Base-by-base conservation (phyloP, 768 basidiomycete genomes). In the Boletus reticulatus region DNA sequence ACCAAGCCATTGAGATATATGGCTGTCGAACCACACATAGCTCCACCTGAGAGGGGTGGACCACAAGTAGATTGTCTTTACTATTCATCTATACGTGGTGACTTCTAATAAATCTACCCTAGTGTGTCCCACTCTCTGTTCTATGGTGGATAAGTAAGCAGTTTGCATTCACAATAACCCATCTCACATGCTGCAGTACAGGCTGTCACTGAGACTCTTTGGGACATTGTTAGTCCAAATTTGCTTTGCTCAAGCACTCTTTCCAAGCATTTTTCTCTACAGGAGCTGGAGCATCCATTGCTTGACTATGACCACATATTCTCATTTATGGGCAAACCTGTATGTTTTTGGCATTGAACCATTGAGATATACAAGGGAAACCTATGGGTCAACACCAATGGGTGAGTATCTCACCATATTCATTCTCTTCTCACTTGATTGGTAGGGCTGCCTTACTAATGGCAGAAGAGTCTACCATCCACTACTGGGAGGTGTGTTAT, bases 331-430 rank as follows among this genome's bases (percentile, higher is more conserved):
- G 94, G 93, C 34, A 94, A 98, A 5, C 96, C 96, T 0, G 94
- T 94, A 0, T 99, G 96, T 62, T 80, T 98, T 7, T 99, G 96
- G 96, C 80, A 94, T 27, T 78, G 96, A 46, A 99, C 96, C 2
- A 96, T 96, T 34, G 95, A 98, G 75, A 98, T 98, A 59, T 98
- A 98, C 79, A 98, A 98, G 72, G 95, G 89, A 42, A 99, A 99
- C 68, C 83, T 57, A 87, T 90, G 82, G n/a, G n/a, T n/a, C n/a
- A n/a, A n/a, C n/a, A n/a, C n/a, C n/a, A n/a, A 80, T 96, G 73
- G 56, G 89, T 88, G 63, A 62, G 84, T 74, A 5, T 32, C 19
- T 27, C 16, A 10, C 1, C 16, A 4, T 27, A 17, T 38, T 22
- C n/a, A 6, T 48, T 6, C 47, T 36, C 29, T 43, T 42, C 22